These are phyloP conservation scores for Exserohilum rostratum DNA, from an alignment of 2,329 filamentous ascomycete genomes.

Conservation along the genomic window DNA sequence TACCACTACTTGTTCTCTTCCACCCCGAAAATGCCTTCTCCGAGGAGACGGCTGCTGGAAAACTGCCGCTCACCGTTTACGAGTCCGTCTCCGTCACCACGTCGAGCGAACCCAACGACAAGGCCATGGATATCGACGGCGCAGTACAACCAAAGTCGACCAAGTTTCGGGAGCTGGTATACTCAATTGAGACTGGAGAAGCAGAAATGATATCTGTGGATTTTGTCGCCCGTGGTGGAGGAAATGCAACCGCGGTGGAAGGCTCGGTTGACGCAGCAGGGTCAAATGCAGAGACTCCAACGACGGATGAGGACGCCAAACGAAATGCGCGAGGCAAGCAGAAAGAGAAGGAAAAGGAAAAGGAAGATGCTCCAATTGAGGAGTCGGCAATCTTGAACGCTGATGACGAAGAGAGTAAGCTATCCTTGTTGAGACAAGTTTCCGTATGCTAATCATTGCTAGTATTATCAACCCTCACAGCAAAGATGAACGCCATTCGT, in stretches of 20 bases:
- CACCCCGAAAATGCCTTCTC: conserved; percentile 68
- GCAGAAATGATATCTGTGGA: conserved; percentile 98
- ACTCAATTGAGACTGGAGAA: conserved; percentile 89
- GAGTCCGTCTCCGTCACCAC: conserved; percentile 66
- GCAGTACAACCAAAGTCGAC: conserved; percentile 57
- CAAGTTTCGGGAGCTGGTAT: conserved; percentile 82
- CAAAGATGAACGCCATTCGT: conserved; percentile 90
- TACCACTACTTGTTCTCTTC: conserved; percentile 85
- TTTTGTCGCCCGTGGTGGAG: conserved; percentile 84
- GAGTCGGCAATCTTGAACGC: conserved; percentile 54
- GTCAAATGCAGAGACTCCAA: conserved; percentile 16
- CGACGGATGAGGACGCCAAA: conserved; percentile 55
- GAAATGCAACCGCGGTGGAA: conserved; percentile 71
- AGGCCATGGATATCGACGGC: conserved; percentile 68
- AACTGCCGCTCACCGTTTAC: conserved; percentile 88
- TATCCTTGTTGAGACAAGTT: not conserved
- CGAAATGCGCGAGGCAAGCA: conserved; percentile 56
- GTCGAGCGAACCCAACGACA: conserved; percentile 42
- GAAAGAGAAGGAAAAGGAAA: conserved; percentile 58
- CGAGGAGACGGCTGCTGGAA: conserved; percentile 68
- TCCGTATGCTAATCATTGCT: conserved; percentile 12
- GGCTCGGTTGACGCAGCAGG: conserved; percentile 36
- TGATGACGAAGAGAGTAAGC: conserved; percentile 68
- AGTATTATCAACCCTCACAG: conserved; percentile 73
- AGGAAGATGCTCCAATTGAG: conserved; percentile 42